Evolutionary conservation across 2,329 filamentous ascomycete species (phyloP), one percentile per base, ranked within the genome.

Genomic region (Pseudogymnoascus sp.): DNA sequence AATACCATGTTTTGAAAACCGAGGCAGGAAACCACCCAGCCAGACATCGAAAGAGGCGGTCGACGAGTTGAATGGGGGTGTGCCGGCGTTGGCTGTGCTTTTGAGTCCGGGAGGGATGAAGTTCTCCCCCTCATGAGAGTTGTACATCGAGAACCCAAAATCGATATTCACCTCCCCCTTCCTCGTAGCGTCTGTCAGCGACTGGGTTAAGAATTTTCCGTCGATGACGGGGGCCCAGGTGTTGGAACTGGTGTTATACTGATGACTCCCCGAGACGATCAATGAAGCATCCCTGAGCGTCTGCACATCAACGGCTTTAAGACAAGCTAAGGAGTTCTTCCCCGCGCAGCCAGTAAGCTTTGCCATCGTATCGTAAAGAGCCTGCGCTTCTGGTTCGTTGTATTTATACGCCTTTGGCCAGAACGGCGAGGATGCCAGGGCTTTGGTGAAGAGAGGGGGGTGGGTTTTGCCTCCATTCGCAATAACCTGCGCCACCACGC

Each of bases 151-250:
- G 66, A 81, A 82, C 0, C 79, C 77, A 7, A 74, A 70, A 1
- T 81, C 76, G 2, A 77, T 77, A 61, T 82, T 79, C 7, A 84
- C 72, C 3, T 66, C 60, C 0, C 74, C 72, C 3, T 68, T 71
- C 0, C 68, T 66, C 0, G 79, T 74, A 0, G 78, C 79, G 1
- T 76, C 66, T 2, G 78, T 82, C 1, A 88, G 74, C 16, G 75
- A 53, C 63, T 76, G 71, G 1, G 69, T 74, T 53, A 88, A 73
- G 68, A 87, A 86, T 0, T 64, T 69, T 8, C 77, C 79, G 67
- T 87, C 84, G 63, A 87, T 79, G 7, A 87, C 83, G 0, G 85
- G 84, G 0, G 80, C 82, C 82, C 83, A 87, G 0, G 80, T 83
- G 69, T 82, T 87, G 0, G 79, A 81, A 18, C 77, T 80, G 0